These are phyloP conservation scores for Prototheca wickerhamii DNA, from an alignment of 163 green algal species.

Conservation along the genomic window DNA sequence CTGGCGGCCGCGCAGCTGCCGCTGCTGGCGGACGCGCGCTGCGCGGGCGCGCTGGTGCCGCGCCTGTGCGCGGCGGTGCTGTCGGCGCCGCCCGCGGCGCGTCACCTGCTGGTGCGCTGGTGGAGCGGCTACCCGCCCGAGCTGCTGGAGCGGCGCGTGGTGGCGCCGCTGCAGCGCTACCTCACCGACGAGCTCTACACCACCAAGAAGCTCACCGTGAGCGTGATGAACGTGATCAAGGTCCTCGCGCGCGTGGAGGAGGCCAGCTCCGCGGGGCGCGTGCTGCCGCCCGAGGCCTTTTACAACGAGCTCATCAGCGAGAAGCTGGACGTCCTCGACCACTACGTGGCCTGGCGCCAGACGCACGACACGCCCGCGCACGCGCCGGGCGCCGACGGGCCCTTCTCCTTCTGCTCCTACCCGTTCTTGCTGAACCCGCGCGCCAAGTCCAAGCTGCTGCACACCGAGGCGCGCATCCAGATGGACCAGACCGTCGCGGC, in stretches of 20 bases:
- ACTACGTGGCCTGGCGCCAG: conserved; percentile 89
- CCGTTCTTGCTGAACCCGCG: conserved; percentile 83
- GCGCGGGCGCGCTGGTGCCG: conserved; percentile 60
- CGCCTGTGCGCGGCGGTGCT: conserved; percentile 62
- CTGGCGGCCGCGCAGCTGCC: conserved; percentile 67
- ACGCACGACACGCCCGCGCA: conserved; percentile 65
- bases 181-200: conserved; percentile 77
- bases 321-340: conserved; percentile 87
- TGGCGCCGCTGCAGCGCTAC: conserved; percentile 62
- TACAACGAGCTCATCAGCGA: conserved; percentile 92
- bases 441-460: conserved; percentile 86
- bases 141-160: conserved; percentile 59
- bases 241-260: conserved; percentile 75
- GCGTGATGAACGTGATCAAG: conserved; percentile 87
- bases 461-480: conserved; percentile 82
- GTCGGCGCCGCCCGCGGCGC: conserved; percentile 47
- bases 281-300: conserved; percentile 78
- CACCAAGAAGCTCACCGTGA: conserved; percentile 86
- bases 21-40: conserved; percentile 58
- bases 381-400: conserved; percentile 46
- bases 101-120: conserved; percentile 75
- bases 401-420: conserved; percentile 92
- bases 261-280: conserved; percentile 60
- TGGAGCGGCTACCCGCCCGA: conserved; percentile 67
- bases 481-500: conserved; percentile 65